Evolutionary conservation across 1,284 basidiomycete species (phyloP), one percentile per base, ranked within the genome.

Genomic region (Neonothopanus nambi): DNA sequence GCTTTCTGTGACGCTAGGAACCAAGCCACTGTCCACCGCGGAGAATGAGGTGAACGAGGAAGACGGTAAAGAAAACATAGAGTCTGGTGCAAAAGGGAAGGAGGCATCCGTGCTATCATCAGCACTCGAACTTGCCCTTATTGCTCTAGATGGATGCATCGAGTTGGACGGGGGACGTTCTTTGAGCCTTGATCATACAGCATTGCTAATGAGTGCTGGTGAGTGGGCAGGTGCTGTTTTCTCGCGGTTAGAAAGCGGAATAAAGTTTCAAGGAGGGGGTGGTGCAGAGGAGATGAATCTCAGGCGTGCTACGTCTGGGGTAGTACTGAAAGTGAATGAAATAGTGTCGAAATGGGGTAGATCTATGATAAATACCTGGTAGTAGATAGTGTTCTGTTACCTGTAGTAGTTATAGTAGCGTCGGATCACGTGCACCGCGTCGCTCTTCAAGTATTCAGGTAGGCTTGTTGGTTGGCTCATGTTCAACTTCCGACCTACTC

Each of bases 201-300:
- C 78, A 20, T 70, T 95, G 18, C 64, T 96, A n/a, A 68, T 91
- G 17, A 87, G 86, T 0, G 70, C 81, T 0, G 85, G 85, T 8
- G 91, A 94, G 64, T 97, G 93, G 93, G 91, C 90, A 0, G 76
- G 77, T 6, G 75, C 75, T 36, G 75, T 95, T 2, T 90, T 95
- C 61, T 70, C 76, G 6, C 68, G 67, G 30, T 67, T 93, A 53
- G 90, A 91, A 58, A 78, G 78, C 51, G 91, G 92, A 0, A 66
- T 79, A 30, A 78, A 73, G 51, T 72, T 85, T 5, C 70, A 74
- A 37, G 89, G 86, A 5, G 82, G 82, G 26, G 89, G 89, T n/a
- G 90, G 87, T 0, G 64, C 66, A 20, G 76, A 84, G 49, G 86
- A 85, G 63, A 64, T 71, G 3, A 79, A 79, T 54, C 65, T 92